Conservation (phyloP, 345 rosid species). For the Eucalyptus virginea region DNA sequence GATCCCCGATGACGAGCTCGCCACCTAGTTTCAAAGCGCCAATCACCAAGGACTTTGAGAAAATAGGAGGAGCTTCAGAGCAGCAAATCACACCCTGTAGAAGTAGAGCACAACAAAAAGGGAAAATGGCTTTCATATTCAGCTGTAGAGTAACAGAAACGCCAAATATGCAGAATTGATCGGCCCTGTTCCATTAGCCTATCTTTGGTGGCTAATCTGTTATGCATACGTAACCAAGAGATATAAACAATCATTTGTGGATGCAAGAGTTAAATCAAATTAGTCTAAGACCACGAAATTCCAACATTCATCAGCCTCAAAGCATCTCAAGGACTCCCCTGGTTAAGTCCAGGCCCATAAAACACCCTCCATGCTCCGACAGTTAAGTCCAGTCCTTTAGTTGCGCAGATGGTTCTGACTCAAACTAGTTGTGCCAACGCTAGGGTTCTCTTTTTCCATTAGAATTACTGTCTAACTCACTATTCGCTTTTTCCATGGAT, state of each 20-base stretch:
- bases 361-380: neutral
- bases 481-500: neutral
- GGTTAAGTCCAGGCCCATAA: neutral
- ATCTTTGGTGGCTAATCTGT: neutral
- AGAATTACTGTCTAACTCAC: neutral
- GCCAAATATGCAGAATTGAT: neutral
- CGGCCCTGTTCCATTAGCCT: neutral
- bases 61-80: neutral
- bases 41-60: neutral
- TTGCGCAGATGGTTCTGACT: neutral
- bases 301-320: neutral
- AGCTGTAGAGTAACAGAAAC: neutral
- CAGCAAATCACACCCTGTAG: neutral
- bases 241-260: neutral
- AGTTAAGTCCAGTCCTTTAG: neutral
- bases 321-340: neutral
- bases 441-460: neutral
- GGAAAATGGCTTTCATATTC: neutral
- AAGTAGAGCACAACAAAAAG: neutral
- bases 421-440: neutral
- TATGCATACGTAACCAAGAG: neutral
- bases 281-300: neutral
- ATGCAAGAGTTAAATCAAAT: neutral
- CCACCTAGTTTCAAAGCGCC: neutral
- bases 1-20: neutral